Evolutionary conservation across 768 basidiomycete genomes (phyloP).

Genomic region (Boletus rufocinnamomeus): DNA sequence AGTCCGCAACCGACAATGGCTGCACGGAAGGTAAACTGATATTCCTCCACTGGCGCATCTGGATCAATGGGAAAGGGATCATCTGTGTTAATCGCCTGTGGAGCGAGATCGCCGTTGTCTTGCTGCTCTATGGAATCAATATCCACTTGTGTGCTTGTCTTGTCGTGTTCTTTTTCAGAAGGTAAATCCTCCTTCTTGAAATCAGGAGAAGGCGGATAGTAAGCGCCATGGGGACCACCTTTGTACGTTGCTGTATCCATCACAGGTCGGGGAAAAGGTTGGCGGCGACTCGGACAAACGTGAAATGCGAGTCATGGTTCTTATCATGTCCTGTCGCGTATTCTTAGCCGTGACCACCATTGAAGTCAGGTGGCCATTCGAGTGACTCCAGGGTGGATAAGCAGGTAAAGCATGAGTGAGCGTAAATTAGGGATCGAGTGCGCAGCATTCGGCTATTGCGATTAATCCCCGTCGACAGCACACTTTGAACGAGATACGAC

Average conservation of each 20-base stretch:
- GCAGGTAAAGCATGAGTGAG: background rate
- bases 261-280: background rate
- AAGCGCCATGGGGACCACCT: background rate
- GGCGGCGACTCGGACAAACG: background rate
- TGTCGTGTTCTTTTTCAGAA: slow-evolving; percentile 9
- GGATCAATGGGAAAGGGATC: slow-evolving; percentile 4
- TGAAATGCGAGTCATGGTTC: background rate
- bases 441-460: background rate
- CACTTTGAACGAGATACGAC: background rate
- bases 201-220: background rate
- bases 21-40: background rate
- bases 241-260: slow-evolving; percentile 7
- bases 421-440: background rate
- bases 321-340: background rate
- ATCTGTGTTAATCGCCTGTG: background rate
- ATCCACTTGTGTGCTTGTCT: background rate
- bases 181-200: background rate
- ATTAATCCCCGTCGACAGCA: background rate
- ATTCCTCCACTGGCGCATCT: slow-evolving; percentile 1
- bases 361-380: background rate
- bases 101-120: background rate
- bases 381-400: background rate
- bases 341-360: background rate
- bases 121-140: slow-evolving; percentile 10
- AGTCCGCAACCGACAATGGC: background rate